These are phyloP conservation scores for Epichloe coenophiala DNA, from an alignment of 2,329 filamentous ascomycete genomes.

Conservation along the genomic window DNA sequence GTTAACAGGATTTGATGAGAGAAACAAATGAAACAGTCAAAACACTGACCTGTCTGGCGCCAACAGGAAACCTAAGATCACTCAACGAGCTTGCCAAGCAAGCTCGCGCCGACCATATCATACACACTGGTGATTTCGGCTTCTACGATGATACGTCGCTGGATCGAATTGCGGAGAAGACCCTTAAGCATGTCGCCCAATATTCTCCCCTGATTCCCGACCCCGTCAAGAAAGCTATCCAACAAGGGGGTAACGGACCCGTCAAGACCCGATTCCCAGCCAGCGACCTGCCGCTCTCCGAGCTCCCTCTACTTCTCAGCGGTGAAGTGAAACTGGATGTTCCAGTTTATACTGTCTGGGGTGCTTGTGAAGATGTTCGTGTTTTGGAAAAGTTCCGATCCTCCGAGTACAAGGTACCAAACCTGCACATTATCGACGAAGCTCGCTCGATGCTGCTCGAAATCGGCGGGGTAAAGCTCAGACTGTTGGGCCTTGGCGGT, in stretches of 20 bases:
- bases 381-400: conserved; percentile 96
- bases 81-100: conserved; percentile 93
- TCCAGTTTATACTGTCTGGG: conserved; percentile 97
- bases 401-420: conserved; percentile 93
- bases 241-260: conserved; percentile 53
- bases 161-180: conserved; percentile 97
- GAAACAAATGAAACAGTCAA: background rate
- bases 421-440: conserved; percentile 97
- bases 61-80: conserved; percentile 81
- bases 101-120: conserved; percentile 90
- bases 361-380: conserved; percentile 94
- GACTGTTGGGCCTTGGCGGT: conserved; percentile 82
- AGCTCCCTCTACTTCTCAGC: conserved; percentile 77
- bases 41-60: background rate
- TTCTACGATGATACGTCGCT: conserved; percentile 96
- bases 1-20: background rate
- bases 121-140: conserved; percentile 97
- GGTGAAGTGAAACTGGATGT: conserved; percentile 86
- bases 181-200: conserved; percentile 93
- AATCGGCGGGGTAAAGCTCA: conserved; percentile 88
- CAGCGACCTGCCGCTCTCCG: conserved; percentile 77
- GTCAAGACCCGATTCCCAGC: conserved; percentile 78
- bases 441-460: conserved; percentile 91
- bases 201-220: conserved; percentile 92
- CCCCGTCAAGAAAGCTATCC: conserved; percentile 53